phyloP scores from a whole-genome alignment of 192 early-diverging fungal genomes.

The Borealophlyctis nickersoniae region DNA sequence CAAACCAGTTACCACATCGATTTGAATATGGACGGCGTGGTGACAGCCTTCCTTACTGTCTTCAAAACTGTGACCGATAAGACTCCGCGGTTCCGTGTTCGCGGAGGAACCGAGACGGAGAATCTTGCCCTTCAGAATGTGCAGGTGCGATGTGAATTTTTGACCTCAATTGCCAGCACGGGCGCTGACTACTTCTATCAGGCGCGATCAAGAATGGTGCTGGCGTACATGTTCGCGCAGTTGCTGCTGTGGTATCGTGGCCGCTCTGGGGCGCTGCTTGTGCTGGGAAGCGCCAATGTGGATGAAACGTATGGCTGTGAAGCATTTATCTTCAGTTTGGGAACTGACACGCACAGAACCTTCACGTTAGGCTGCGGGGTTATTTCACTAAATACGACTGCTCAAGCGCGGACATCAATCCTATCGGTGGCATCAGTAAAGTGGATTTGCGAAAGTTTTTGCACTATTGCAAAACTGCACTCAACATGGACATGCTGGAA shows the following conservation, averaged over 20 bases:
- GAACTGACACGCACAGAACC: background rate
- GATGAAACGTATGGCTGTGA: slow-evolving; percentile 88
- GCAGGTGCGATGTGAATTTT: slow-evolving; percentile 52
- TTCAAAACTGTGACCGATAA: slow-evolving; percentile 73
- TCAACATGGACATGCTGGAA: slow-evolving; percentile 65
- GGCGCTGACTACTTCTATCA: slow-evolving; percentile 18
- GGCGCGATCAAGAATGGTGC: slow-evolving; percentile 91
- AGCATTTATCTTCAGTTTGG: too few relatives aligned
- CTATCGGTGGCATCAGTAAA: slow-evolving; percentile 94
- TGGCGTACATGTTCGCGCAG: slow-evolving; percentile 93
- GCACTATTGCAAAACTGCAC: slow-evolving; percentile 50
- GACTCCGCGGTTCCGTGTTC: slow-evolving; percentile 73
- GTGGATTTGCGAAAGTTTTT: slow-evolving; percentile 83
- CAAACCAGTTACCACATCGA: slow-evolving; percentile 79
- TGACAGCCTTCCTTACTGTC: slow-evolving; percentile 68
- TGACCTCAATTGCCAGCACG: background rate
- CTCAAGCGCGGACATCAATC: slow-evolving; percentile 94
- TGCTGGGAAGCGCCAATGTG: slow-evolving; percentile 95
- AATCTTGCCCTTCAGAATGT: slow-evolving; percentile 97
- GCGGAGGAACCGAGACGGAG: slow-evolving; percentile 80
- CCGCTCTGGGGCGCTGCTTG: slow-evolving; percentile 69
- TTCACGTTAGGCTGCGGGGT: slow-evolving; percentile 70
- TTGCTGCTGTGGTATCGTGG: slow-evolving; percentile 87
- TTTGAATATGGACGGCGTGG: slow-evolving; percentile 82
- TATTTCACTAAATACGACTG: slow-evolving; percentile 99